Evolutionary conservation across 805 yeast species (phyloP).

Genomic region (Metschnikowia baotianmanensis): DNA sequence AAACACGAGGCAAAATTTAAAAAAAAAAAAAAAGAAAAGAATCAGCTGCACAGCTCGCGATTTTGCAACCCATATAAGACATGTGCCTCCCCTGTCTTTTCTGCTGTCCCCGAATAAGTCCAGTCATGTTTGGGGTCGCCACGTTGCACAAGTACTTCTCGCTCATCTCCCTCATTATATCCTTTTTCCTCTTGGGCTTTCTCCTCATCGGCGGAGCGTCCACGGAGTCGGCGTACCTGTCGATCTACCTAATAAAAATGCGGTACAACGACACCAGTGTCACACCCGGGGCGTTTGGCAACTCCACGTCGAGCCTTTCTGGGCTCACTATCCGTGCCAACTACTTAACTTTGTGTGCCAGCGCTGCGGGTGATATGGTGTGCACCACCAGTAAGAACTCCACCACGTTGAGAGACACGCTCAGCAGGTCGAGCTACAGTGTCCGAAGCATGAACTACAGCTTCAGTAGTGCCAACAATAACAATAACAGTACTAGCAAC

Average conservation of each 20-base stretch:
- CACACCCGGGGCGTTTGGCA: constrained; percentile 1
- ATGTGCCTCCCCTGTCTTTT: constrained; percentile 13
- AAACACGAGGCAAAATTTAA: constrained; percentile 4
- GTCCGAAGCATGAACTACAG: too few species aligned
- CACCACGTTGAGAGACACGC: constrained; percentile 19
- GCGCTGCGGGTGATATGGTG: constrained; percentile 26
- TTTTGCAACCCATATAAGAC: constrained; percentile 4
- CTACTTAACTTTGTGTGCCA: constrained; percentile 56
- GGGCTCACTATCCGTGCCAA: constrained; percentile 50
- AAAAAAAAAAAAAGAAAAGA: too few species aligned
- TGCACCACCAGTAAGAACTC: constrained; percentile 37
- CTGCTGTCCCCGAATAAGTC: constrained; percentile 9
- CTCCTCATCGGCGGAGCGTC: constrained; percentile 55
- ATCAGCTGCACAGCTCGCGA: neutral
- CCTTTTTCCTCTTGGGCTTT: constrained; percentile 51
- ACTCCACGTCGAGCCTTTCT: constrained; percentile 24
- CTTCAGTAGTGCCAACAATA: constrained; percentile 2
- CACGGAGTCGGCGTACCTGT: constrained; percentile 39
- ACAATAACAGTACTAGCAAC: too few species aligned
- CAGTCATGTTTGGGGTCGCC: constrained; percentile 16
- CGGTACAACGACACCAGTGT: constrained; percentile 39
- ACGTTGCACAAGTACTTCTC: constrained; percentile 13
- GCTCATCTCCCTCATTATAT: constrained; percentile 41
- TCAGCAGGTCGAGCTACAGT: too few species aligned
- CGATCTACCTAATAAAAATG: constrained; percentile 49